These are phyloP conservation scores for Lachnum nothofagi DNA, from an alignment of 2,329 filamentous ascomycete genomes.

Conservation along the genomic window DNA sequence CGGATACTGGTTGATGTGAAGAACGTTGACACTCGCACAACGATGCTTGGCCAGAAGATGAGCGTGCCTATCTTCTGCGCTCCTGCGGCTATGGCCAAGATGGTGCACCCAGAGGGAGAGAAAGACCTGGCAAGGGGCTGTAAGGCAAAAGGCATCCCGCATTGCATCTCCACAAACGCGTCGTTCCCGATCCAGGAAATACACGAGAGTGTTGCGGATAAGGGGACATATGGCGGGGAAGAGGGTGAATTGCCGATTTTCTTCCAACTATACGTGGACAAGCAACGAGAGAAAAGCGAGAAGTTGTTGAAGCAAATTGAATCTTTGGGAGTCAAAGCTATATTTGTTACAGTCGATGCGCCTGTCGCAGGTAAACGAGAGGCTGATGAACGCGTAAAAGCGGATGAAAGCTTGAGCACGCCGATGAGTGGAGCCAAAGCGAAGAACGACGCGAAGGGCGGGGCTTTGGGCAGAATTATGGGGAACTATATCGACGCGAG, in stretches of 20 bases:
- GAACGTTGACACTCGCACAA: constrained; percentile 45
- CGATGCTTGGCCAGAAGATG: constrained; percentile 49
- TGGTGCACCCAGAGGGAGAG: constrained; percentile 63
- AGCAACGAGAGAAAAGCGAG: constrained; percentile 47
- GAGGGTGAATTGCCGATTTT: constrained; percentile 34
- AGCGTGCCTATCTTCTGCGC: constrained; percentile 57
- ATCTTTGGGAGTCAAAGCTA: constrained; percentile 43
- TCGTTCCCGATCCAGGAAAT: constrained; percentile 55
- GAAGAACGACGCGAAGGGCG: constrained; percentile 49
- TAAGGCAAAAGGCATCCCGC: constrained; percentile 47
- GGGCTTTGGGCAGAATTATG: constrained; percentile 51
- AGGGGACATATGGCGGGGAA: constrained; percentile 19
- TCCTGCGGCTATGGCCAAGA: constrained; percentile 58
- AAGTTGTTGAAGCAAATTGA: constrained; percentile 44
- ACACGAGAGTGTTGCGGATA: constrained; percentile 27
- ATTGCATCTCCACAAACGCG: constrained; percentile 58
- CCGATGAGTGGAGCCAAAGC: constrained; percentile 47
- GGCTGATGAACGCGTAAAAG: constrained; percentile 42
- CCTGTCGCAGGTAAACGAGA: constrained; percentile 52
- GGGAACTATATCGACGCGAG: constrained; percentile 53
- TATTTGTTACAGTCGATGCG: constrained; percentile 56
- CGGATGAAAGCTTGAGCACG: constrained; percentile 42
- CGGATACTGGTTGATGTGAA: constrained; percentile 54
- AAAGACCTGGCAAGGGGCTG: constrained; percentile 51
- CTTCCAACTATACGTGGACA: constrained; percentile 60